Percentiles rank a stretch among this genome's conserved stretches.
Evolutionary conservation across 23 red algal genomes (phyloP).

Genomic region (Chondrus crispus): DNA sequence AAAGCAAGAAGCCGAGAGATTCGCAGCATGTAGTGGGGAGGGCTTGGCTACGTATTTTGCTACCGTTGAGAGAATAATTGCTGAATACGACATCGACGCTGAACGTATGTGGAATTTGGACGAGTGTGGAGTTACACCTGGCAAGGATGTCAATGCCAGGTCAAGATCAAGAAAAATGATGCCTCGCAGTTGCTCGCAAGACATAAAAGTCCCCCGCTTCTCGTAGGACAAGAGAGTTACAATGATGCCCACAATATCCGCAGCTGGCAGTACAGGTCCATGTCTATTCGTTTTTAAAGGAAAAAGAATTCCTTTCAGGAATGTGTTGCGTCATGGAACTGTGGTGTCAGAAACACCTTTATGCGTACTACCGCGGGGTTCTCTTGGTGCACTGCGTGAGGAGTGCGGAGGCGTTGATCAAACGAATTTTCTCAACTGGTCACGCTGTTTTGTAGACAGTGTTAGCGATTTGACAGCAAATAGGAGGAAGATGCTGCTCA

Average conservation of each 20-base stretch:
- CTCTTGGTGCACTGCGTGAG: not conserved
- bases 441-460: not conserved
- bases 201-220: not conserved
- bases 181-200: not conserved
- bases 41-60: not conserved
- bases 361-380: not conserved
- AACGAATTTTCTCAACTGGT: not conserved
- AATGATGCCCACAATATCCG: not conserved
- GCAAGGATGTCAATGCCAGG: not conserved
- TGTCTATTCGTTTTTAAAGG: conserved; percentile 23
- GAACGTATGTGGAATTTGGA: not conserved
- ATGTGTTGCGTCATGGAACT: not conserved
- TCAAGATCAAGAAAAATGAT: not conserved
- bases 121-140: not conserved
- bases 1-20: not conserved
- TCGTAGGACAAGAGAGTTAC: conserved; percentile 19
- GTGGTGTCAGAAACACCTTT: not conserved
- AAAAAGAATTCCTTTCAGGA: not conserved
- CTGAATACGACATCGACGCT: not conserved
- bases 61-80: not conserved
- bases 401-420: not conserved
- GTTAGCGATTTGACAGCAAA: not conserved
- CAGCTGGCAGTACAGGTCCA: not conserved
- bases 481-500: conserved; percentile 18
- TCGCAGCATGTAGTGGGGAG: not conserved